Percentiles rank a stretch among this genome's conserved stretches.
Conservation (phyloP, 371 early-diverging fungal species). For the Mucor sp. region DNA sequence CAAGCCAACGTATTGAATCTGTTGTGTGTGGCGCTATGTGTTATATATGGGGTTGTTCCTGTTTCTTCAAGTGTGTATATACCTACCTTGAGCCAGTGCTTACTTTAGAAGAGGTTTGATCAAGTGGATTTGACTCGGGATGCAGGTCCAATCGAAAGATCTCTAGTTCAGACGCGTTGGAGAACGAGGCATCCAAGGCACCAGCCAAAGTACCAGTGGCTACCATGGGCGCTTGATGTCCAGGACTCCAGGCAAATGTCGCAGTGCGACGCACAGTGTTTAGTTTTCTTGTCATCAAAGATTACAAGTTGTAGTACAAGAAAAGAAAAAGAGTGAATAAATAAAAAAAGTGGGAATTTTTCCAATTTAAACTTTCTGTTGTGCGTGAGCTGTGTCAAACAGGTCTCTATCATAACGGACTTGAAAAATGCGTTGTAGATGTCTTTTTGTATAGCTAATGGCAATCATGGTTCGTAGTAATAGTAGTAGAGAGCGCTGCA, state of each 20-base stretch:
- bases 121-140: constrained; percentile 33
- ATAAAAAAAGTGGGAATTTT: background rate
- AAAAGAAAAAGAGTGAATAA: background rate
- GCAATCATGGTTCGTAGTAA: background rate
- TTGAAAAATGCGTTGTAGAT: background rate
- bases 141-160: constrained; percentile 77
- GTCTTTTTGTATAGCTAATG: background rate
- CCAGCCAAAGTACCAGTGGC: constrained; percentile 94
- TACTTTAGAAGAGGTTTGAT: constrained; percentile 58
- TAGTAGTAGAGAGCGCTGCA: too few species aligned
- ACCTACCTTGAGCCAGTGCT: constrained; percentile 65
- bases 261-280: constrained; percentile 79
- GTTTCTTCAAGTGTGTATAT: constrained; percentile 8
- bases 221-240: constrained; percentile 69
- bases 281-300: constrained; percentile 55
- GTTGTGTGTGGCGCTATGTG: too few species aligned
- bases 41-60: background rate
- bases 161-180: constrained; percentile 88
- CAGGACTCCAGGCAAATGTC: constrained; percentile 82
- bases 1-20: constrained; percentile 86
- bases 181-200: constrained; percentile 92
- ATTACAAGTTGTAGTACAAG: too few species aligned
- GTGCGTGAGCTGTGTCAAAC: background rate
- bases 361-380: background rate
- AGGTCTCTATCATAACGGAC: background rate